Percentiles rank a stretch among this genome's conserved stretches.
phyloP scores from a whole-genome alignment of 1,284 basidiomycete species.

The Xanthoconium separans region DNA sequence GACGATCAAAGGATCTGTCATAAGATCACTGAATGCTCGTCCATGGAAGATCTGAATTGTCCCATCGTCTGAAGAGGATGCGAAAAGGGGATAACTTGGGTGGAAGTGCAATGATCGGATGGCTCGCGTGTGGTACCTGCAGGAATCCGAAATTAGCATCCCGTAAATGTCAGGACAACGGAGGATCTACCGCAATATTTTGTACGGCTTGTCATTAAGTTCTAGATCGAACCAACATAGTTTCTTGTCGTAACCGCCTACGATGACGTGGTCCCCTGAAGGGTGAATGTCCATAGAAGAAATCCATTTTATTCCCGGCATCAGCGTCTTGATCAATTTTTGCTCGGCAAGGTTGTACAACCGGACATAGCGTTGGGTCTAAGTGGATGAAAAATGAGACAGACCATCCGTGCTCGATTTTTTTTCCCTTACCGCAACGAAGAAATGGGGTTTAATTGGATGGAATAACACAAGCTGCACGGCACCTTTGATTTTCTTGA shows the following conservation, averaged over 20 bases:
- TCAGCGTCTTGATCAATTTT: slow-evolving; percentile 88
- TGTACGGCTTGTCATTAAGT: slow-evolving; percentile 93
- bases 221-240: slow-evolving; percentile 99
- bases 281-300: slow-evolving; percentile 96
- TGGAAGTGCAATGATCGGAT: slow-evolving; percentile 93
- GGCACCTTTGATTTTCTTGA: slow-evolving; percentile 89
- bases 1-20: slow-evolving; percentile 95
- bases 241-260: slow-evolving; percentile 97
- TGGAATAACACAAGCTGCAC: slow-evolving; percentile 96
- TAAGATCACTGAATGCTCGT: slow-evolving; percentile 90
- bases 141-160: slow-evolving; percentile 16
- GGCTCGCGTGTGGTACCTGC: slow-evolving; percentile 89
- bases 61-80: slow-evolving; percentile 95
- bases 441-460: slow-evolving; percentile 92
- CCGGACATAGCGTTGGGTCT: slow-evolving; percentile 96
- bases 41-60: slow-evolving; percentile 97
- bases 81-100: slow-evolving; percentile 93
- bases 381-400: slow-evolving; percentile 14
- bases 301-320: slow-evolving; percentile 95
- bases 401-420: not conserved
- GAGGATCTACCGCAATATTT: slow-evolving; percentile 74
- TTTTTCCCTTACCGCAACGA: slow-evolving; percentile 78
- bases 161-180: slow-evolving; percentile 1
- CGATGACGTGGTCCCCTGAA: slow-evolving; percentile 92
- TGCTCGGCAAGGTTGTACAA: slow-evolving; percentile 96